Evolutionary conservation across 345 rosid species (phyloP).

Genomic region (Camelina sativa): DNA sequence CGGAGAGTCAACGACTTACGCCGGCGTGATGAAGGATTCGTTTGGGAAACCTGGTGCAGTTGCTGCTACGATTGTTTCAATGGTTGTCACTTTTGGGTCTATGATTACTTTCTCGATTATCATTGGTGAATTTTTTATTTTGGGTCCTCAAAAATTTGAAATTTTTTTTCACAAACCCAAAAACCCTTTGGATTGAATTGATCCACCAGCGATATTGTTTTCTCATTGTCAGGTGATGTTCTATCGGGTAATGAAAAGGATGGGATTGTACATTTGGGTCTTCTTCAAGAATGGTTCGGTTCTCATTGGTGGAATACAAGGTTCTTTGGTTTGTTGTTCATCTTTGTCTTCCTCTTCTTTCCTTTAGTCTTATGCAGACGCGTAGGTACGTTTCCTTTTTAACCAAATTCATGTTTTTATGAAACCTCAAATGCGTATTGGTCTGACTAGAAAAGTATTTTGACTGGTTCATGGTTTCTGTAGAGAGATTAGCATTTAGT

Average conservation of each 20-base stretch:
- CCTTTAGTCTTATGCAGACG: constrained; percentile 68
- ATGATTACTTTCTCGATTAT: constrained; percentile 74
- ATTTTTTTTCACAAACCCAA: not conserved
- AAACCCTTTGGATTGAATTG: not conserved
- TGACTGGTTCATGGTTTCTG: constrained; percentile 53
- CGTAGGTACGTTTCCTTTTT: constrained; percentile 51
- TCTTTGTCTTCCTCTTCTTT: constrained; percentile 60
- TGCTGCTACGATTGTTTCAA: constrained; percentile 60
- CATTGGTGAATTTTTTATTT: constrained; percentile 51
- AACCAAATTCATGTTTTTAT: not conserved
- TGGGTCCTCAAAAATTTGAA: not conserved
- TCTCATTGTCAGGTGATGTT: constrained; percentile 66
- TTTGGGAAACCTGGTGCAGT: constrained; percentile 69
- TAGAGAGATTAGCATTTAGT: constrained; percentile 37
- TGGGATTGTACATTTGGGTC: constrained; percentile 69
- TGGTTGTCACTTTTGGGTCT: constrained; percentile 82
- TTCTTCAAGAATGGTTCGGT: constrained; percentile 92
- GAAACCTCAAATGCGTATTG: not conserved
- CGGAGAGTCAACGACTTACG: constrained; percentile 66
- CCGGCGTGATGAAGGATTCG: constrained; percentile 83
- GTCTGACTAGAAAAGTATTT: constrained; percentile 33
- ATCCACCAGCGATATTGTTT: not conserved
- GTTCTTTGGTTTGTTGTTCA: constrained; percentile 60
- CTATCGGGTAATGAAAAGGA: constrained; percentile 66
- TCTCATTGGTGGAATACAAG: constrained; percentile 86